These are phyloP conservation scores for Penicillium pulvis DNA, from an alignment of 495 filamentous ascomycete species.

Conservation along the genomic window DNA sequence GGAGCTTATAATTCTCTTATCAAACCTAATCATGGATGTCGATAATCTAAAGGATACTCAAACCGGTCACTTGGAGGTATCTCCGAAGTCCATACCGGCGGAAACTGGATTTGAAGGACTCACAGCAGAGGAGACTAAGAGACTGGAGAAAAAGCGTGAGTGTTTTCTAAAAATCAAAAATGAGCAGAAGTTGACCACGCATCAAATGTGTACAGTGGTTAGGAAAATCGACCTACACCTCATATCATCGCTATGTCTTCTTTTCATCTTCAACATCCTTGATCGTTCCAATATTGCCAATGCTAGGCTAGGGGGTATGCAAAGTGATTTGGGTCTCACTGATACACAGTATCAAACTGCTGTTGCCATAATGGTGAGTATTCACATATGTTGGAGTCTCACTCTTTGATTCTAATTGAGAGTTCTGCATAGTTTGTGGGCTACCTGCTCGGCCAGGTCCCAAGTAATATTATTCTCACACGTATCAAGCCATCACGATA, in stretches of 20 bases:
- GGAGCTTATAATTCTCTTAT: too few species aligned
- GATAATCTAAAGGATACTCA: slow-evolving; percentile 4
- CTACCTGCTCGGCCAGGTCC: slow-evolving; percentile 55
- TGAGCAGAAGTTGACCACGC: background rate
- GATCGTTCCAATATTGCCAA: slow-evolving; percentile 34
- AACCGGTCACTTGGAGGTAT: slow-evolving; percentile 7
- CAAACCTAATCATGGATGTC: slow-evolving; percentile 5
- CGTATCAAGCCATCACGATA: slow-evolving; percentile 26
- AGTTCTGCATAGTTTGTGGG: slow-evolving; percentile 22
- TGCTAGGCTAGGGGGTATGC: slow-evolving; percentile 31
- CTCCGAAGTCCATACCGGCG: background rate
- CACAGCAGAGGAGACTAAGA: slow-evolving; percentile 1
- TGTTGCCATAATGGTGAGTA: slow-evolving; percentile 23
- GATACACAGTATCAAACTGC: slow-evolving; percentile 30
- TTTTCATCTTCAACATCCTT: slow-evolving; percentile 38
- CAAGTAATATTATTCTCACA: slow-evolving; percentile 58
- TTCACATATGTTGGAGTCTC: too few species aligned
- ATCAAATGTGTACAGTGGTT: slow-evolving; percentile 21
- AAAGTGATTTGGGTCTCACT: slow-evolving; percentile 22
- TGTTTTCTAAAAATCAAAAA: background rate
- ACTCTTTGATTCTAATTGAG: background rate
- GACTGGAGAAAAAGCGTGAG: slow-evolving; percentile 8
- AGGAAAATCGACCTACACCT: slow-evolving; percentile 41
- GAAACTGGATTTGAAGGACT: slow-evolving; percentile 9
- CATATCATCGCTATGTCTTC: slow-evolving; percentile 36